Base-by-base conservation (phyloP, 2,329 filamentous ascomycete genomes). In the Daldinia eschscholtzii region DNA sequence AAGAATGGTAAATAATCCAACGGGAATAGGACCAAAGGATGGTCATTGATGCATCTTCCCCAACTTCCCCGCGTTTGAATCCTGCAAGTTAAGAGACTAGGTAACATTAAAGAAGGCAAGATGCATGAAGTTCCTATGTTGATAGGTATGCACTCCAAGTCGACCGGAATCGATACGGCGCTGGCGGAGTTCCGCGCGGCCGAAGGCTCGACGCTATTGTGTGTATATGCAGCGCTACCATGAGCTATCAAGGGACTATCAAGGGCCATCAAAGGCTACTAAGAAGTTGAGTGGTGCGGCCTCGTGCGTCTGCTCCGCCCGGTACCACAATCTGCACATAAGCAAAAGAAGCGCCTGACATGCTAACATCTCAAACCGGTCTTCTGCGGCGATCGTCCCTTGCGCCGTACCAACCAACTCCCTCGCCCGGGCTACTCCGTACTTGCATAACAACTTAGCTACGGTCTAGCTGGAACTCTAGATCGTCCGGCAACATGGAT, bases 121-220 rank as follows among this genome's bases (percentile, higher is more conserved):
- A 26, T 46, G 42, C 42, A 46, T 23, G 41, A 20, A 44, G 10
- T 60, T 18, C 6, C 20, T 23, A 23, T 23, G 20, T 23, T 23
- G 20, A 23, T 44, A 50, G 48, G 50, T 37, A 57, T 55, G 42
- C 28, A 33, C 46, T 33, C 46, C 46, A 52, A 52, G 55, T 18
- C 6, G 30, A 33, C 50, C 30, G 60, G 60, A 33, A 64, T 52
- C 23, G n/a, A 57, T 28, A 57, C 48, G 60, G 61, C 20, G 60
- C 46, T 33, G 39, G 57, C 67, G 67, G 58, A 44, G 62, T 72
- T 72, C 70, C 67, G 70, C 64, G 67, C 57, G 64, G 57, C 67
- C 67, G 67, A 65, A 65, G 67, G 61, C 61, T 63, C 61, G 52
- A 65, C 67, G 67, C 64, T 71, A 71, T 60, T 57, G 7, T 55